Percentiles rank a stretch among this genome's conserved stretches.
Evolutionary conservation across 306 rosid genomes (phyloP).

Genomic region (Malus asiatica): DNA sequence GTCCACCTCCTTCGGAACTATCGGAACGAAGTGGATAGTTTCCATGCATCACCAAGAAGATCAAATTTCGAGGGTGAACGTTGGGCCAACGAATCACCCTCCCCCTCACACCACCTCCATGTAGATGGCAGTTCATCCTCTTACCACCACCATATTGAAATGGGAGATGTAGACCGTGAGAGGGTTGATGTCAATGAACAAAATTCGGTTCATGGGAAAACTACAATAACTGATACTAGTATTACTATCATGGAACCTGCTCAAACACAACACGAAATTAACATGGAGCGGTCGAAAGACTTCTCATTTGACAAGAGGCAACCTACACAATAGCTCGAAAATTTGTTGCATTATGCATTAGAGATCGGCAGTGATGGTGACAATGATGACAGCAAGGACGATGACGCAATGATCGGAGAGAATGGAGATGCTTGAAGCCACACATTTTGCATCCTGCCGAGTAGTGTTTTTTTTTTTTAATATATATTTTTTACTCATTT

Average conservation of each 20-base stretch:
- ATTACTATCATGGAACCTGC: background rate
- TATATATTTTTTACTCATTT: background rate
- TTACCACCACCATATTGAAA: slow-evolving; percentile 22
- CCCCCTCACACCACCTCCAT: slow-evolving; percentile 26
- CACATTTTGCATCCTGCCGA: background rate
- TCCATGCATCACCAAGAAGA: slow-evolving; percentile 29
- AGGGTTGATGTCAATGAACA: slow-evolving; percentile 5
- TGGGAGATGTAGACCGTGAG: slow-evolving; percentile 7
- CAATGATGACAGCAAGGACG: background rate
- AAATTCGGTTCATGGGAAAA: background rate
- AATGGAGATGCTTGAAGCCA: background rate
- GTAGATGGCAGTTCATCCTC: slow-evolving; percentile 19
- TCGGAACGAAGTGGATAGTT: slow-evolving; percentile 46
- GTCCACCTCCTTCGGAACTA: slow-evolving; percentile 45
- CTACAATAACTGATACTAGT: background rate
- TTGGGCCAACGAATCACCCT: slow-evolving; percentile 35
- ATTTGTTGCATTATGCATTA: background rate
- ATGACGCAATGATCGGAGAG: background rate
- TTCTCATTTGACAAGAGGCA: slow-evolving; percentile 52
- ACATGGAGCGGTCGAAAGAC: slow-evolving; percentile 30
- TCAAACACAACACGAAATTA: slow-evolving; percentile 13
- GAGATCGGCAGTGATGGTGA: background rate
- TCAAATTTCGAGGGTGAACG: slow-evolving; percentile 20
- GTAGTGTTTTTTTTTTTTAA: background rate
- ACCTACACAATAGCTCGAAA: background rate